Percentiles rank a stretch among this genome's conserved stretches.
phyloP scores from a whole-genome alignment of 139 green algal genomes.

The Chlamydomonas eustigma region DNA sequence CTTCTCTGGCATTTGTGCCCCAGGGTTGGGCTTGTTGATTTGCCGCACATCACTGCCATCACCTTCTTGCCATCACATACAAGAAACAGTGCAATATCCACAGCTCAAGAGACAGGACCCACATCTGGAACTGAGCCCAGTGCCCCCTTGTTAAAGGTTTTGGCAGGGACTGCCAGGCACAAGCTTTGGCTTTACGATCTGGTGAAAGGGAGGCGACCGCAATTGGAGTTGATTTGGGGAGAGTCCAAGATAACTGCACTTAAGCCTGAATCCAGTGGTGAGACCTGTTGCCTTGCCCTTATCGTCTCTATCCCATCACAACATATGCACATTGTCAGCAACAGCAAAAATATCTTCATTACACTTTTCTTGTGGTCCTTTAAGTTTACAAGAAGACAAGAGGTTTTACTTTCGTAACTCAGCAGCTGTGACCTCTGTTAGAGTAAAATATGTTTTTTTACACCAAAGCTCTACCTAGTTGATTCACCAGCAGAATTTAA shows the following conservation, averaged over 20 bases:
- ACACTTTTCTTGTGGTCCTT: not conserved
- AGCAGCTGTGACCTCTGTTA: no score
- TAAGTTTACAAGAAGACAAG: not conserved
- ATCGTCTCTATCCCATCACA: not conserved
- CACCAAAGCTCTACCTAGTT: no score
- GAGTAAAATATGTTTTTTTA: no score
- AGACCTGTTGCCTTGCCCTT: not conserved
- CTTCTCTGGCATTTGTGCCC: no score
- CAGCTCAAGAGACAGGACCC: not conserved
- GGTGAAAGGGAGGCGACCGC: constrained; percentile 52
- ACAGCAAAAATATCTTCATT: not conserved
- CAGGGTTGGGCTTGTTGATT: constrained; percentile 11
- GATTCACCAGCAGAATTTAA: no score
- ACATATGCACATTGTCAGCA: not conserved
- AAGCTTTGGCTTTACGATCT: constrained; percentile 52
- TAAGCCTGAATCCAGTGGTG: constrained; percentile 34
- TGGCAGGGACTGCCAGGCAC: constrained; percentile 32
- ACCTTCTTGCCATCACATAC: not conserved
- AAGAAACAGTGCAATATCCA: not conserved
- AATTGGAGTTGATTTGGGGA: constrained; percentile 49
- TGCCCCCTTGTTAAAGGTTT: not conserved
- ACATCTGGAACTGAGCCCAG: not conserved
- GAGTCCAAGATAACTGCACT: constrained; percentile 51
- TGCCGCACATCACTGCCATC: constrained; percentile 1
- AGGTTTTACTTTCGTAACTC: not conserved